A percentile compares a stretch with the other conserved stretches of the same genome.
Evolutionary conservation across 1,139 yeast species (phyloP).

Genomic region (Scheffersomyces illinoinensis): DNA sequence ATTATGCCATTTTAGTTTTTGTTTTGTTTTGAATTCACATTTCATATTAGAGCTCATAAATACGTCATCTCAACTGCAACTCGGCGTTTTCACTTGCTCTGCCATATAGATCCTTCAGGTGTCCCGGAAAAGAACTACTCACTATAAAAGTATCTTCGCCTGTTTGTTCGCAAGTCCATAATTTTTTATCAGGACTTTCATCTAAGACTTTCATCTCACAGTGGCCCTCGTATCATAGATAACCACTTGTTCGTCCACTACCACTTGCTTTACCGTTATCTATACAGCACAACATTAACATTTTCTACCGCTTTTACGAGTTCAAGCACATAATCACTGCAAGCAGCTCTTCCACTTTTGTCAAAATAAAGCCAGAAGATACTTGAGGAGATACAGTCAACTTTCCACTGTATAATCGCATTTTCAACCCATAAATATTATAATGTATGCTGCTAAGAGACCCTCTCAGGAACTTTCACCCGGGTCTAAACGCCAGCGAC

Average conservation of each 20-base stretch:
- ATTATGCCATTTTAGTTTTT: neutral
- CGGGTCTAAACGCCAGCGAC: slow-evolving; percentile 3
- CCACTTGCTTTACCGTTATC: neutral
- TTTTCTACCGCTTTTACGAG: neutral
- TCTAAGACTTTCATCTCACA: neutral
- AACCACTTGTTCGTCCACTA: neutral
- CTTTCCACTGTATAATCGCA: neutral
- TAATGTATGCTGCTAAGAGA: neutral
- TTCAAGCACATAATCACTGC: no score
- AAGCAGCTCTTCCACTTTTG: neutral
- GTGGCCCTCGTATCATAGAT: neutral
- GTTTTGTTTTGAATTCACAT: neutral
- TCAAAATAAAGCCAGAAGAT: neutral
- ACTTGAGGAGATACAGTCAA: neutral
- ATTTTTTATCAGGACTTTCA: no score
- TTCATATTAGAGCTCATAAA: neutral
- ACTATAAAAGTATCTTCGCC: neutral
- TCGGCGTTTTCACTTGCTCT: neutral
- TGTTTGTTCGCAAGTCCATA: neutral
- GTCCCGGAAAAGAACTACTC: neutral
- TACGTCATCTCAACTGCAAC: neutral
- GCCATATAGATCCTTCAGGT: neutral
- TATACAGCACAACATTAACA: neutral
- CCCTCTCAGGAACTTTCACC: slow-evolving; percentile 1
- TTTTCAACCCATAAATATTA: no score